Base-by-base conservation (phyloP, 1,284 basidiomycete genomes). In the Tremellales sp. region DNA sequence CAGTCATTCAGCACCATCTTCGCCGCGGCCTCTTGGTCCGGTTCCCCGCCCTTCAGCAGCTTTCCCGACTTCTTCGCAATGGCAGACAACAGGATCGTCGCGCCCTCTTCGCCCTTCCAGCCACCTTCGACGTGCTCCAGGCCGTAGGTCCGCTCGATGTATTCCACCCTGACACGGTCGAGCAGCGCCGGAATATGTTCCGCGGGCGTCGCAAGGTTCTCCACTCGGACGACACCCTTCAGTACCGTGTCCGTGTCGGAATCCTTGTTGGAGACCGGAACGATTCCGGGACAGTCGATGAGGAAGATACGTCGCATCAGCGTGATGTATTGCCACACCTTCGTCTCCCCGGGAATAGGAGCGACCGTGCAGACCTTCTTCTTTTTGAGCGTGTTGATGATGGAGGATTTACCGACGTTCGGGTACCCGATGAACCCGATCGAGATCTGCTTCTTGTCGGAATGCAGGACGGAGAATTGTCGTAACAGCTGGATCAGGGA, bases 261-360 rank as follows among this genome's bases (percentile, higher is more conserved):
- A 72, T 99, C 94, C 22, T 90, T 86, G 26, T 77, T 76, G 28
- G 91, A 93, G 22, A 92, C 85, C 1, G 95, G 95, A 1, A 98
- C 95, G 69, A 98, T 91, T 52, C 95, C 94, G 25, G 94, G 94
- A 70, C 94, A 99, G 76, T 99, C 95, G 76, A 99, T 97, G 57
- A 99, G 84, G 78, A 97, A 98, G 71, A 98, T 98, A 53, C 89
- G 82, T 52, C 86, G 83, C 63, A 94, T 97, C 43, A 98, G 78
- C 22, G 91, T 90, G 74, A 98, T 95, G 75, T 98, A 98, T 80
- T 98, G 94, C 95, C 95, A 98, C 57, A 98, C 91, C 76, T 98
- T 98, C 44, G 95, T 99, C 78, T 99, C 94, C 61, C 94, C 94
- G 7, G 95, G 95, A 25, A 98, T 83, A 10, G 95, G 94, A 14